Conservation (phyloP, 2,329 filamentous ascomycete species). For the Ceratocystis variospora region DNA sequence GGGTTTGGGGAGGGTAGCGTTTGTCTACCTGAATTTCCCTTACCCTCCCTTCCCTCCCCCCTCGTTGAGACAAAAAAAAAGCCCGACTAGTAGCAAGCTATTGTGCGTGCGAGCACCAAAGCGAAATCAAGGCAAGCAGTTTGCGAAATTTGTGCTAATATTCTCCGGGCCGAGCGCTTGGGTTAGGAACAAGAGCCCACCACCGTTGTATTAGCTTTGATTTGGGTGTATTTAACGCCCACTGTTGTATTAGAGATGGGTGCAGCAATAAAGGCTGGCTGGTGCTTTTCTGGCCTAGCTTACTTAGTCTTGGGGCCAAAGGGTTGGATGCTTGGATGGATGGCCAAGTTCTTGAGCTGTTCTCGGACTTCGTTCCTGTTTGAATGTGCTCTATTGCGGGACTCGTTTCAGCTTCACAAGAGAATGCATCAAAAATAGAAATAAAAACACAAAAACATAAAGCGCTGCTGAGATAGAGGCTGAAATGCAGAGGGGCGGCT, state of each 20-base stretch:
- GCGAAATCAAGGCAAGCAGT: neutral
- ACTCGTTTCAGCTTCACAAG: neutral
- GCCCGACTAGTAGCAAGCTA: constrained; percentile 9
- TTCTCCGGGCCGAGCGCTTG: constrained; percentile 7
- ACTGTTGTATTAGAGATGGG: neutral
- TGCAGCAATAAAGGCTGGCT: neutral
- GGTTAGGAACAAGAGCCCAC: neutral
- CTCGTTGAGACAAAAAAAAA: neutral
- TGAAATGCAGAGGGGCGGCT: neutral
- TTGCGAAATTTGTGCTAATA: constrained; percentile 5
- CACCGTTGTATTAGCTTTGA: neutral
- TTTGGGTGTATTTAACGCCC: too few species aligned
- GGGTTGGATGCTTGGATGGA: neutral
- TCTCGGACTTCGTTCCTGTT: constrained; percentile 1
- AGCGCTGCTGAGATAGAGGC: neutral
- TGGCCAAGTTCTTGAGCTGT: neutral
- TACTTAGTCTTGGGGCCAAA: neutral
- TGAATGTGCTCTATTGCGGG: neutral
- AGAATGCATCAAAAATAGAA: neutral
- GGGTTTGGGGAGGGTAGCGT: too few species aligned
- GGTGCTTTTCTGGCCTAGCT: neutral
- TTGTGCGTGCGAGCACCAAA: constrained; percentile 3
- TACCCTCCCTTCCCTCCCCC: neutral
- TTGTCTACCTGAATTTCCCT: neutral
- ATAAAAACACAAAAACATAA: neutral